Base-by-base conservation (phyloP, 2,329 filamentous ascomycete species). In the Aspergillus ibericus region DNA sequence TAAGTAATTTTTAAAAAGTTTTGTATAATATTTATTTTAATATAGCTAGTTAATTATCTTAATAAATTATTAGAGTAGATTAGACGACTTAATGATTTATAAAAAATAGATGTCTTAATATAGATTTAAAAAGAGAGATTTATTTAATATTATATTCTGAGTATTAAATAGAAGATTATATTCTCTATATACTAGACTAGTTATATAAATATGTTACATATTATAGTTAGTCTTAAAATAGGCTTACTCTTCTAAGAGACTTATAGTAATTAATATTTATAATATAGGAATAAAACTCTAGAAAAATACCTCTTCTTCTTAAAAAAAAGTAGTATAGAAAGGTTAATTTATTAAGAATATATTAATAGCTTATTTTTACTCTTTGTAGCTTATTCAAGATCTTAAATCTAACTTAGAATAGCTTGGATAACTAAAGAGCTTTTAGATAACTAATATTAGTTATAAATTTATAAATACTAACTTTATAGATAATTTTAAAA, bases 41-140 rank as follows among this genome's bases (percentile, higher is more conserved):
- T 55, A 27, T 27, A 49, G 53, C 42, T 55, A 40, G 42, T 55
- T 32, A 55, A 55, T 40, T 32, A 55, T 13, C 32, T 55, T 55
- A 27, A 40, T 18, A 49, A 55, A 55, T 10, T 22, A 36, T 15
- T 55, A 10, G 42, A 55, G 42, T 32, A 48, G 20, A 55, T 55
- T 36, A 18, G 40, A 55, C 42, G 42, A 55, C 42, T 55, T 35
- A n/a, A 36, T 49, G 53, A 55, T 49, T 48, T 32, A 35, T 40
- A 55, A 42, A 55, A 55, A 32, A 36, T 32, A 25, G 53, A 55
- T 48, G 16, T 42, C 53, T 25, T 55, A 18, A 55, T 48, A 13
- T 25, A 32, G 53, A 27, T 27, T 18, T 20, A 55, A 38, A 48
- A n/a, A 20, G 42, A 20, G 27, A 27, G 53, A 55, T 36, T 55